Evolutionary conservation across 306 rosid species (phyloP).

Genomic region (Quillaja saponaria): DNA sequence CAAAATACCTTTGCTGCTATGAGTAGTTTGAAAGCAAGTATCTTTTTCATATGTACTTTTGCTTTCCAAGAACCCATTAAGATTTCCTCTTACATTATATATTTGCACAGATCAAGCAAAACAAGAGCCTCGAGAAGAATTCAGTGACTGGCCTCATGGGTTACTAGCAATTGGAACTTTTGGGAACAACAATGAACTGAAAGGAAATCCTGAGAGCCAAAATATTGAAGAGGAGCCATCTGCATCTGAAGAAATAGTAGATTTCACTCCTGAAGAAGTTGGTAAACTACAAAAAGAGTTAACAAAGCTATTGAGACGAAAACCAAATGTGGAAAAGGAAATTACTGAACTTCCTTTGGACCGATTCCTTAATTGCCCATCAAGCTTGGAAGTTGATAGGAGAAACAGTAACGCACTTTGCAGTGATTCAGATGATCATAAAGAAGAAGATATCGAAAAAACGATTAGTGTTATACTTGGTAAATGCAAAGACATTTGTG

Average conservation of each 20-base stretch:
- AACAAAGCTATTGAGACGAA: slow-evolving; percentile 67
- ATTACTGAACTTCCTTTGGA: slow-evolving; percentile 86
- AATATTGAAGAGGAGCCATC: slow-evolving; percentile 53
- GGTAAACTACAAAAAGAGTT: slow-evolving; percentile 82
- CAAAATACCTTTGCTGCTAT: not conserved
- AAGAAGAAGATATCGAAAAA: slow-evolving; percentile 79
- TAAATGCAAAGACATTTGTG: slow-evolving; percentile 76
- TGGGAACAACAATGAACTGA: slow-evolving; percentile 69
- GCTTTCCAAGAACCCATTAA: not conserved
- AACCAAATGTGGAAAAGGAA: slow-evolving; percentile 68
- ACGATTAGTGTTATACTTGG: slow-evolving; percentile 84
- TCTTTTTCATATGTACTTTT: not conserved
- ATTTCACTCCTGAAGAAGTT: slow-evolving; percentile 88
- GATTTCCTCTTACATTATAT: not conserved
- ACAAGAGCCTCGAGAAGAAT: slow-evolving; percentile 87
- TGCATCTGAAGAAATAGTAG: slow-evolving; percentile 63
- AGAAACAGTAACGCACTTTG: slow-evolving; percentile 65
- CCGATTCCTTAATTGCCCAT: slow-evolving; percentile 94
- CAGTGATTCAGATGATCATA: slow-evolving; percentile 50
- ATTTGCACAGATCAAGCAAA: slow-evolving; percentile 54
- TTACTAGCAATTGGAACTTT: slow-evolving; percentile 90
- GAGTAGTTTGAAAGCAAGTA: not conserved
- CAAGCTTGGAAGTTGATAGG: slow-evolving; percentile 92
- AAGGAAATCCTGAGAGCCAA: slow-evolving; percentile 45
- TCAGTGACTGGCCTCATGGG: slow-evolving; percentile 90